phyloP scores from a whole-genome alignment of 768 basidiomycete genomes.

The Leccinum obscurum region DNA sequence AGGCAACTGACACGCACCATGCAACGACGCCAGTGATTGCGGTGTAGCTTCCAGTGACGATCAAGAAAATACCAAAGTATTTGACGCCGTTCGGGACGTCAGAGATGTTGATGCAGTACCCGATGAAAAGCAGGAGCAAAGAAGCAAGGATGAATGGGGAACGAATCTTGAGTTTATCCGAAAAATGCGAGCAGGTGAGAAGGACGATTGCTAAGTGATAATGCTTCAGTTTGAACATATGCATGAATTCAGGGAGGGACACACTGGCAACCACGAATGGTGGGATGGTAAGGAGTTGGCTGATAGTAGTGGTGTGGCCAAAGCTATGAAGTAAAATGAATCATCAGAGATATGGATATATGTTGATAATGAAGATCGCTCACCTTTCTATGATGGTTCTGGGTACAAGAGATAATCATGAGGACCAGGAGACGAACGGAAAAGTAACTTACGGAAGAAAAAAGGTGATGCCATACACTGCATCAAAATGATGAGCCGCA shows the following conservation, averaged over 20 bases:
- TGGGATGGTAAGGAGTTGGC: constrained; percentile 67
- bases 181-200: constrained; percentile 53
- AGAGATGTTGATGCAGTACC: constrained; percentile 66
- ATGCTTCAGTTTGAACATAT: neutral
- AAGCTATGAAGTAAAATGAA: constrained; percentile 42
- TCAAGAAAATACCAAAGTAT: constrained; percentile 73
- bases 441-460: constrained; percentile 60
- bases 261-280: constrained; percentile 64
- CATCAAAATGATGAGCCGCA: constrained; percentile 4
- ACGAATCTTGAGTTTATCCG: constrained; percentile 56
- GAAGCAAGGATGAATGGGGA: constrained; percentile 59
- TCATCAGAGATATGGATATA: neutral
- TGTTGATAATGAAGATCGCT: neutral
- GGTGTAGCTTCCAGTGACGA: constrained; percentile 59
- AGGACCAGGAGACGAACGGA: neutral
- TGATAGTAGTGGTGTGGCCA: constrained; percentile 54
- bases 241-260: constrained; percentile 19
- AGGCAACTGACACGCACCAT: constrained; percentile 45
- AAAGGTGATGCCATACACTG: constrained; percentile 69
- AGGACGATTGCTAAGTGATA: constrained; percentile 47
- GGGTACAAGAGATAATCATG: neutral
- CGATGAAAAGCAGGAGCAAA: constrained; percentile 50
- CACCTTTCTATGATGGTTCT: constrained; percentile 63
- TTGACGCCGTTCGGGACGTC: constrained; percentile 51
- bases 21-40: constrained; percentile 59